Evolutionary conservation across 2,329 filamentous ascomycete genomes (phyloP), one percentile per base, ranked within the genome.

Genomic region (Cryphonectria naterciae): DNA sequence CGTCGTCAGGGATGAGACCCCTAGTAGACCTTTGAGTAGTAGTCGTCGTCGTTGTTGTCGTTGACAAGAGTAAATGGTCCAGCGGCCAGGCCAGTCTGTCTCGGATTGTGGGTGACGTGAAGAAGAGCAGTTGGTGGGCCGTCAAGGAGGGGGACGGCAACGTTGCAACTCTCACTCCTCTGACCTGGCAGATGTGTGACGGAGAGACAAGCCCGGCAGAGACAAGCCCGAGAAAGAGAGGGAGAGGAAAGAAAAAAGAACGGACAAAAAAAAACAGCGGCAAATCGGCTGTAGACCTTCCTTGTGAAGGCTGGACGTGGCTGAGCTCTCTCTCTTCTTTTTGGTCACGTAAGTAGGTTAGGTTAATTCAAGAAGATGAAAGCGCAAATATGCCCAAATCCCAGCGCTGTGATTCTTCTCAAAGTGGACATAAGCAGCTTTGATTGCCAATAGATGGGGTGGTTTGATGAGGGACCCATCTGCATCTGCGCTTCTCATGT

Each of bases 381-480:
- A n/a, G 46, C 19, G 64, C 28, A 32, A 52, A 25, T 54, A 35
- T 37, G 64, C 46, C 28, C 46, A n/a, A 56, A 35, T 15, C n/a
- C 49, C 52, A 41, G 37, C 65, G 65, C 52, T 37, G 4, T 58
- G 37, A 15, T 25, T 58, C n/a, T 52, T 25, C n/a, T 3, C 35
- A 67, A 46, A 25, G 28, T 56, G 52, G 35, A 22, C 52, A 32
- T 19, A 15, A 25, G 49, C 65, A 19, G 65, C 39, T 67, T 32
- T 54, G 49, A 37, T 56, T 39, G 52, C n/a, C 41, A 58, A 28
- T 22, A 13, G 35, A 15, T 7, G 49, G 28, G 32, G 22, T 66
- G 19, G 52, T 67, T 43, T 54, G 54, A 67, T 25, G 49, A 37
- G 37, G 49, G 39, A 52, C 39, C 46, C 64, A 65, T 49, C 25